Evolutionary conservation across 192 early-diverging fungal genomes (phyloP).

Genomic region (Backusella luteola): DNA sequence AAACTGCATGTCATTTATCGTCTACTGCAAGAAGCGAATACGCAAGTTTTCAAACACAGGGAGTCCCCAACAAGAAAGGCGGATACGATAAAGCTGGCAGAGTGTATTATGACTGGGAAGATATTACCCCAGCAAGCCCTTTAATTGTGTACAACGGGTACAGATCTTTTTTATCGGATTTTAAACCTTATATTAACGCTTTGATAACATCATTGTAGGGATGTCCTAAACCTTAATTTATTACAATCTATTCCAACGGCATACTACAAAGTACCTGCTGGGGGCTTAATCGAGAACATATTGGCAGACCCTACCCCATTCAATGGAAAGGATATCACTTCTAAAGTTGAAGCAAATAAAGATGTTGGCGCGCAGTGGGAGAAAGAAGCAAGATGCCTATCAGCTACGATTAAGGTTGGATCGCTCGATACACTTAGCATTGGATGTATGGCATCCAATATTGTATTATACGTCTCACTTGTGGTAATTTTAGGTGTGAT

Average conservation of each 20-base stretch:
- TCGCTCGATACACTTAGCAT: constrained; percentile 72
- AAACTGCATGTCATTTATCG: constrained; percentile 57
- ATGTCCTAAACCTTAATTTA: constrained; percentile 34
- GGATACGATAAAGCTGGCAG: constrained; percentile 40
- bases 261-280: constrained; percentile 18
- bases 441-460: constrained; percentile 80
- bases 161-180: not conserved
- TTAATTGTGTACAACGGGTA: constrained; percentile 61
- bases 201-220: constrained; percentile 19
- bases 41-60: constrained; percentile 38
- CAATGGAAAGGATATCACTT: constrained; percentile 55
- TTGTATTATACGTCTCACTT: constrained; percentile 78
- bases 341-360: constrained; percentile 43
- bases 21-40: constrained; percentile 33
- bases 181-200: constrained; percentile 2
- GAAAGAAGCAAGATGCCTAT: constrained; percentile 64
- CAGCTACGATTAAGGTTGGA: constrained; percentile 78
- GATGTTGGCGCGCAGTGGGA: constrained; percentile 42
- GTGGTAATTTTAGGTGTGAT: constrained; percentile 68
- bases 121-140: constrained; percentile 48
- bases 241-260: constrained; percentile 27
- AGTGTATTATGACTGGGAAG: constrained; percentile 59
- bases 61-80: constrained; percentile 17
- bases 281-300: constrained; percentile 30
- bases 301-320: not conserved